Percentiles rank a stretch among this genome's conserved stretches.
Conservation (phyloP, 345 rosid species). For the Hibiscus syriacus region DNA sequence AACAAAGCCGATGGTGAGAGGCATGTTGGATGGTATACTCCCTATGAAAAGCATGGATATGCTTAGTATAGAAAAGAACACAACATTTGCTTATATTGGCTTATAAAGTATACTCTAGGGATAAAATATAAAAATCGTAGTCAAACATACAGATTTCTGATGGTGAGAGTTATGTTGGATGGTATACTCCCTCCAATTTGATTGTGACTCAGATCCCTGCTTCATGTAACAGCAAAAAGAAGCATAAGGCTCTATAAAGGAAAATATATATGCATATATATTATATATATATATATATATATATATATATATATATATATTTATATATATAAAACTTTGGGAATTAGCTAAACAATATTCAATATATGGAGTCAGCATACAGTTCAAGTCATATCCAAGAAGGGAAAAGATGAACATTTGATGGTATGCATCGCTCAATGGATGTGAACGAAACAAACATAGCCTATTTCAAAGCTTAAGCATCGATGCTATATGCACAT, state of each 20-base stretch:
- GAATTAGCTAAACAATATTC: not conserved
- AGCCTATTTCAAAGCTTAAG: too few relatives aligned
- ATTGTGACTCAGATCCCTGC: constrained; percentile 86
- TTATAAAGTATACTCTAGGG: not conserved
- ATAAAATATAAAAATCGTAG: not conserved
- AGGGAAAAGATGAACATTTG: not conserved
- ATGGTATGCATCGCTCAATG: not conserved
- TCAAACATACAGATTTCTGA: constrained; percentile 56
- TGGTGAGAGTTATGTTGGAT: constrained; percentile 50
- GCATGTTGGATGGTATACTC: too few relatives aligned
- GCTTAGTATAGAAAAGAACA: not conserved
- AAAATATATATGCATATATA: too few relatives aligned
- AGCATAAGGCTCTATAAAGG: not conserved
- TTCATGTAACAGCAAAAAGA: constrained; percentile 16
- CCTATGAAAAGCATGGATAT: too few relatives aligned
- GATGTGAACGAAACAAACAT: too few relatives aligned
- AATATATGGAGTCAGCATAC: not conserved
- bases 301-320: too few relatives aligned
- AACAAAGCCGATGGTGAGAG: not conserved
- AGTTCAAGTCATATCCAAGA: not conserved
- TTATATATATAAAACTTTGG: too few relatives aligned
- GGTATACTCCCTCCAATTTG: constrained; percentile 81
- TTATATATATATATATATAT: too few relatives aligned
- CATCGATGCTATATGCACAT: not conserved
- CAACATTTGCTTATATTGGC: not conserved